Conservation (phyloP, 2,329 filamentous ascomycete species). For the Tolypocladium tropicale region DNA sequence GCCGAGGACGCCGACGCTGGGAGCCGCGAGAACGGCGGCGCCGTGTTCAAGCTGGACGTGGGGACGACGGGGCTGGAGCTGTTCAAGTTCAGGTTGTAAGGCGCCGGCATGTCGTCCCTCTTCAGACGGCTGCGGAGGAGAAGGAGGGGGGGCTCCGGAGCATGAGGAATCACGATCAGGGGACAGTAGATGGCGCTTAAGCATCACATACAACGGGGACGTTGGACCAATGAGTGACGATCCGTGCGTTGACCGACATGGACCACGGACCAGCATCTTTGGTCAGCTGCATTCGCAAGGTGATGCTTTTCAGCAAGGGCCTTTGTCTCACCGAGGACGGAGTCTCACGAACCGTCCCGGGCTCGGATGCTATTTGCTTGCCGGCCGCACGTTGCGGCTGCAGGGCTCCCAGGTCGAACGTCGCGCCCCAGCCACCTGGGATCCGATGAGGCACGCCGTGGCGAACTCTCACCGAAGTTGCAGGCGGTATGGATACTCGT, state of each 20-base stretch:
- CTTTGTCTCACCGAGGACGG: background rate
- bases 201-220: too few species aligned
- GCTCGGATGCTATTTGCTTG: background rate
- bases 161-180: too few species aligned
- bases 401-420: background rate
- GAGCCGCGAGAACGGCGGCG: slow-evolving; percentile 56
- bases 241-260: too few species aligned
- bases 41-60: slow-evolving; percentile 67
- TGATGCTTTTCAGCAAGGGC: background rate
- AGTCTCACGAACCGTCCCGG: background rate
- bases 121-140: too few species aligned
- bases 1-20: slow-evolving; percentile 44
- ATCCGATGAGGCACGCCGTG: background rate
- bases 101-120: background rate
- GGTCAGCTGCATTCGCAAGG: background rate
- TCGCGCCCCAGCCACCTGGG: background rate
- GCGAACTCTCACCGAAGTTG: background rate
- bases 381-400: background rate
- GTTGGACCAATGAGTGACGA: too few species aligned
- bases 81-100: slow-evolving; percentile 51
- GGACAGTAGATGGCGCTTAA: too few species aligned
- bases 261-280: background rate
- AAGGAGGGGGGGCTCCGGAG: too few species aligned
- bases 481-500: too few species aligned
- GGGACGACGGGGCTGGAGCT: slow-evolving; percentile 55